phyloP scores from a whole-genome alignment of 2,329 filamentous ascomycete species.

The Aureobasidium melanogenum region DNA sequence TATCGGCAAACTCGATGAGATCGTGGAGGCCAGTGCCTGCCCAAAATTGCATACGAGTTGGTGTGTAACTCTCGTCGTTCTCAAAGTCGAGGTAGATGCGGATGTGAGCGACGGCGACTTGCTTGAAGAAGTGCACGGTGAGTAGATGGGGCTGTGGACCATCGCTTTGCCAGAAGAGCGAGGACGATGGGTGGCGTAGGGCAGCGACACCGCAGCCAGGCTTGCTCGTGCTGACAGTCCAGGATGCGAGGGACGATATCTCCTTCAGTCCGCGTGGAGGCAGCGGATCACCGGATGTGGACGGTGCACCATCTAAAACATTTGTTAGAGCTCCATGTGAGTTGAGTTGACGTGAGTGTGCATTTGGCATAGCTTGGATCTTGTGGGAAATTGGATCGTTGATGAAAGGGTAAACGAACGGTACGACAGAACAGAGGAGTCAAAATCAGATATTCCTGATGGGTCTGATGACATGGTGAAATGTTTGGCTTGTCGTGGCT shows the following conservation, averaged over 20 bases:
- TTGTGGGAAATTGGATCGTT: not conserved
- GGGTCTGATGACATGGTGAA: not conserved
- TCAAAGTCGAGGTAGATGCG: conserved; percentile 86
- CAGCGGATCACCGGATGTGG: conserved; percentile 9
- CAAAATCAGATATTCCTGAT: not conserved
- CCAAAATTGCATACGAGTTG: conserved; percentile 80
- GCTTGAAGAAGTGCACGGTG: conserved; percentile 78
- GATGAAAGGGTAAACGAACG: not conserved
- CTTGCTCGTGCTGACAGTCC: conserved; percentile 75
- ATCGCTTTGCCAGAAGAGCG: conserved; percentile 77
- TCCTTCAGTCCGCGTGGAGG: conserved; percentile 56
- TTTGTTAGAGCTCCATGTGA: not conserved
- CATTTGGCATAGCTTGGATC: not conserved
- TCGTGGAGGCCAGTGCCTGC: conserved; percentile 89
- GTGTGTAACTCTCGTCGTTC: conserved; percentile 92
- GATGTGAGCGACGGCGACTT: conserved; percentile 68
- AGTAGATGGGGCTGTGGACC: conserved; percentile 75
- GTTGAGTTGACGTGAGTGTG: not conserved
- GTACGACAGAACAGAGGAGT: not conserved
- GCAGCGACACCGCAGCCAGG: conserved; percentile 71
- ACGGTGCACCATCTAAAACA: not conserved
- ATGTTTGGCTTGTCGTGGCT: not conserved
- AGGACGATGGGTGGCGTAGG: conserved; percentile 63
- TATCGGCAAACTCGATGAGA: conserved; percentile 75
- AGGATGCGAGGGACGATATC: conserved; percentile 74